Evolutionary conservation across 139 green algal genomes (phyloP).

Genomic region (Haematococcus lacustris): DNA sequence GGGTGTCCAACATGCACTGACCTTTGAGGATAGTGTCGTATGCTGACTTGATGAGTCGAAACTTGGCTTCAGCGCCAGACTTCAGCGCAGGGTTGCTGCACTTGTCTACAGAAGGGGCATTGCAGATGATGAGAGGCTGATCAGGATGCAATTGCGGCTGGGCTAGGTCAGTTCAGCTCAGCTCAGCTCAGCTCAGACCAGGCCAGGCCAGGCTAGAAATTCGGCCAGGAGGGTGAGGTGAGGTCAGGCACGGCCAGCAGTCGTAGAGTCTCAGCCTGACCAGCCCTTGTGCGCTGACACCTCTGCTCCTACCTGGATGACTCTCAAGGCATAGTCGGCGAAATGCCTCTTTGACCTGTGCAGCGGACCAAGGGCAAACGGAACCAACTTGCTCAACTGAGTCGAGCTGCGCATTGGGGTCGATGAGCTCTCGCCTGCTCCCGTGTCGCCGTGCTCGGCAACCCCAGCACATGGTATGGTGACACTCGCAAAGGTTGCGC

Average conservation of each 20-base stretch:
- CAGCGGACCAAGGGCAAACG: background rate
- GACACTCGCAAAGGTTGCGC: background rate
- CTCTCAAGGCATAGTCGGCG: conserved; percentile 16
- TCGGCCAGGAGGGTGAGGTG: no score
- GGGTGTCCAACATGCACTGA: background rate
- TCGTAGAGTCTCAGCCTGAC: background rate
- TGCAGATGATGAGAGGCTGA: background rate
- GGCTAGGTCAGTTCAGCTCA: no score
- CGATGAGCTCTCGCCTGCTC: background rate
- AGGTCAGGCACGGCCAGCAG: no score
- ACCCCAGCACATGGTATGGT: background rate
- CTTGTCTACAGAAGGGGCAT: conserved; percentile 1
- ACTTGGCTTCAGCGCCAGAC: conserved; percentile 13
- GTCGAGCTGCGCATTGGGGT: background rate
- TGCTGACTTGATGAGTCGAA: conserved; percentile 27
- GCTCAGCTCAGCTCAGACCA: no score
- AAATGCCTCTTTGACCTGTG: conserved; percentile 21
- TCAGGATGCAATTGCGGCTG: no score
- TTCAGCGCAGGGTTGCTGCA: background rate
- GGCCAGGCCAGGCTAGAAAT: no score
- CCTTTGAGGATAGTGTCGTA: conserved; percentile 33
- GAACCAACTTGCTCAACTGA: background rate
- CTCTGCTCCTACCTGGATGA: conserved; percentile 13
- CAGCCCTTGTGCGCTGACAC: background rate
- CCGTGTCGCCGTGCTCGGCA: background rate